Conservation (phyloP, 2,329 filamentous ascomycete genomes). For the Tolypocladium nubicola region DNA sequence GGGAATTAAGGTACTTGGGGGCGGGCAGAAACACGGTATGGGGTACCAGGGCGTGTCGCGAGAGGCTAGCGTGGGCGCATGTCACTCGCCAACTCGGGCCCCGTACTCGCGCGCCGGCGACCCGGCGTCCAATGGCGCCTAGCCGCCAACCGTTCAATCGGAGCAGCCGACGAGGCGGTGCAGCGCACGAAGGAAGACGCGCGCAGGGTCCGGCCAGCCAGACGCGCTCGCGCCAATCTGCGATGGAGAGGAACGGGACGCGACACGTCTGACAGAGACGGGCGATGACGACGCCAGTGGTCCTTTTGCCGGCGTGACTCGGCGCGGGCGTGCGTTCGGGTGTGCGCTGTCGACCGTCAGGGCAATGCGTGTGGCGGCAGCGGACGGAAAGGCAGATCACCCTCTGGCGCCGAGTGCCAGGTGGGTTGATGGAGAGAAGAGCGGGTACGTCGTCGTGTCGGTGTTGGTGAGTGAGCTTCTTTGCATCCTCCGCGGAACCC, state of each 20-base stretch:
- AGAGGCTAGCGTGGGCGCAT: not conserved
- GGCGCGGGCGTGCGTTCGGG: not conserved
- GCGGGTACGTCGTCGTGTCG: not conserved
- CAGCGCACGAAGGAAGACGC: not conserved
- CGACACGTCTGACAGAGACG: not conserved
- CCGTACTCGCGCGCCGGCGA: not conserved
- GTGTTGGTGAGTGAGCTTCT: not conserved
- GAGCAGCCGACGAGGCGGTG: constrained; percentile 1
- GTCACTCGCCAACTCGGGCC: not conserved
- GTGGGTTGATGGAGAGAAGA: not conserved
- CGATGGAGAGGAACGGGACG: not conserved
- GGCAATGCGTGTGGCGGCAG: not conserved
- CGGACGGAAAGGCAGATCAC: not conserved
- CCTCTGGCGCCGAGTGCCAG: not conserved
- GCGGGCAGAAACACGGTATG: not conserved
- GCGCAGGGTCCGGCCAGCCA: not conserved
- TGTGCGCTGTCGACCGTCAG: not conserved
- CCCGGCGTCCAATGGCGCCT: not conserved
- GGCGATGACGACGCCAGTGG: not conserved
- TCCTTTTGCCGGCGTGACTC: not conserved
- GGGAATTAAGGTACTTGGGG: not conserved
- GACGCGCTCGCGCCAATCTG: not conserved
- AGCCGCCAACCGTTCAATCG: not conserved
- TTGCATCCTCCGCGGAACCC: not conserved
- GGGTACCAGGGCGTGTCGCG: not conserved